phyloP scores from a whole-genome alignment of 208 protist species.

The Endotrypanum monterogeii region DNA sequence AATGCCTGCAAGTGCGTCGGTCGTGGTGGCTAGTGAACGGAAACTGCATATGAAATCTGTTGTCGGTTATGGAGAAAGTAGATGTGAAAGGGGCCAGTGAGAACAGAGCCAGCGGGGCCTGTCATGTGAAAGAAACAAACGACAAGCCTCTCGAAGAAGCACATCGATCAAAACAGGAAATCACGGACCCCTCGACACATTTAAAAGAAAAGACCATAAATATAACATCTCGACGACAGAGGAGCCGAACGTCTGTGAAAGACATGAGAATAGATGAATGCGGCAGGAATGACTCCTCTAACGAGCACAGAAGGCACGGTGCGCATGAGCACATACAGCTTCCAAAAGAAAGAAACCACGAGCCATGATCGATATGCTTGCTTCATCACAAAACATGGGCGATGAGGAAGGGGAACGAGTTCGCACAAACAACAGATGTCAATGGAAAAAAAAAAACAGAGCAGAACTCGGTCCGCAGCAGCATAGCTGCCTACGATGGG shows the following conservation, averaged over 20 bases:
- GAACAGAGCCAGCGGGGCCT: no score
- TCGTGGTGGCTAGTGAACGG: neutral
- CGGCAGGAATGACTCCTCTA: neutral
- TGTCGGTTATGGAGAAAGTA: neutral
- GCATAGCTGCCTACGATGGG: neutral
- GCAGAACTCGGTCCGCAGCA: neutral
- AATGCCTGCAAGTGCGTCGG: neutral
- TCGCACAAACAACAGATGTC: neutral
- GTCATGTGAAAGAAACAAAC: neutral
- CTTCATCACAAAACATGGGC: no score
- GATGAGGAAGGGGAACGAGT: slow-evolving; percentile 1
- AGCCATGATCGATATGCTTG: no score
- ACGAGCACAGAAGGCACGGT: neutral
- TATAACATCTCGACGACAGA: neutral
- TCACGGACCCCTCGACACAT: neutral
- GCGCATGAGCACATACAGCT: neutral
- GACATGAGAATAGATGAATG: neutral
- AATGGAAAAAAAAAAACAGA: neutral
- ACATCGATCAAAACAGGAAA: neutral
- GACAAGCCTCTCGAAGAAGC: neutral
- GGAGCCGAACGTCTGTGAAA: neutral
- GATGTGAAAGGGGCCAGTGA: neutral
- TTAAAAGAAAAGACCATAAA: neutral
- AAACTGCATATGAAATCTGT: neutral
- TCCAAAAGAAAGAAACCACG: neutral